phyloP scores from a whole-genome alignment of 306 rosid species.

The Castanospermum australe region DNA sequence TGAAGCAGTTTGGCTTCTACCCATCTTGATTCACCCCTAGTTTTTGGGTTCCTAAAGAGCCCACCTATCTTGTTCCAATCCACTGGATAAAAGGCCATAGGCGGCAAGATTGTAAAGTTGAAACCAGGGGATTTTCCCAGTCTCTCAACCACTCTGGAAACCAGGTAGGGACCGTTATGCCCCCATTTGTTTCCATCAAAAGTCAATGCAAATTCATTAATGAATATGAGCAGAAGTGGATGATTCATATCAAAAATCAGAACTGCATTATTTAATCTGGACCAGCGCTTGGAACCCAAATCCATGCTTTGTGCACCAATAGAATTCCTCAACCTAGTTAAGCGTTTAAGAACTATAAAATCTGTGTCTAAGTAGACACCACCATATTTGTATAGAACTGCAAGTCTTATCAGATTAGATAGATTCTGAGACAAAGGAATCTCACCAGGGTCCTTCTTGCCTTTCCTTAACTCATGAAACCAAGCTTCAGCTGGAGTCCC shows the following conservation, averaged over 20 bases:
- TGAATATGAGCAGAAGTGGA: slow-evolving; percentile 61
- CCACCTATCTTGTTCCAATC: slow-evolving; percentile 53
- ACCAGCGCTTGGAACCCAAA: slow-evolving; percentile 47
- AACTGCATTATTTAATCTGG: slow-evolving; percentile 68
- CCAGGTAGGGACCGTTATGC: slow-evolving; percentile 68
- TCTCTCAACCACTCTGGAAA: slow-evolving; percentile 57
- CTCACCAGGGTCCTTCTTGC: slow-evolving; percentile 67
- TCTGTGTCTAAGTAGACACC: slow-evolving; percentile 68
- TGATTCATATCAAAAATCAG: slow-evolving; percentile 58
- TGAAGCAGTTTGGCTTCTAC: slow-evolving; percentile 47
- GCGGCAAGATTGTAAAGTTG: slow-evolving; percentile 47
- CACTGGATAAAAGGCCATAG: slow-evolving; percentile 59
- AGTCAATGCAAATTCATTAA: slow-evolving; percentile 56
- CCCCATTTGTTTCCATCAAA: slow-evolving; percentile 77
- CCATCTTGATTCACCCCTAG: slow-evolving; percentile 39
- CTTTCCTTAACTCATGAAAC: slow-evolving; percentile 52
- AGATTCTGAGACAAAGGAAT: slow-evolving; percentile 67
- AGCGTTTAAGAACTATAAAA: slow-evolving; percentile 54
- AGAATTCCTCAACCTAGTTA: slow-evolving; percentile 49
- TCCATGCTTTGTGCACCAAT: slow-evolving; percentile 67
- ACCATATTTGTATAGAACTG: slow-evolving; percentile 62
- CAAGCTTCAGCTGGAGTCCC: slow-evolving; percentile 65
- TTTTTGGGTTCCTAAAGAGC: slow-evolving; percentile 44
- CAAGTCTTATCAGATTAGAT: slow-evolving; percentile 65
- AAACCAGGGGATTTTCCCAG: slow-evolving; percentile 24